Evolutionary conservation across 495 filamentous ascomycete species (phyloP), one percentile per base, ranked within the genome.

Genomic region (Tuber melanosporum): DNA sequence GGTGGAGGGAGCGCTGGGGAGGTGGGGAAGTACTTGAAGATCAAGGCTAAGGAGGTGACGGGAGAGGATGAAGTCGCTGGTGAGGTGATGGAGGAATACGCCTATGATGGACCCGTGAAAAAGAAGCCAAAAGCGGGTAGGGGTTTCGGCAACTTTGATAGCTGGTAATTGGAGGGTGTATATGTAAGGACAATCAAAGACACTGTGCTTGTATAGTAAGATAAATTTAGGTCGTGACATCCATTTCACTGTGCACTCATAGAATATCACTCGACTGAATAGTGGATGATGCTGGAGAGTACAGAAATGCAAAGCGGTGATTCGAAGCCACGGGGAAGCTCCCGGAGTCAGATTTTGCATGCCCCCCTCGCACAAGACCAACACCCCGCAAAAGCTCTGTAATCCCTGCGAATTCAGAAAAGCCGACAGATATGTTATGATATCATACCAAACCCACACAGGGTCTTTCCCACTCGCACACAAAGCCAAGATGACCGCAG

Each of bases 61-160:
- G 74, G 81, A 71, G 87, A 88, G 20, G 88, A 90, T 78, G 90
- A 91, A 78, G 88, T 90, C 62, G 85, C 90, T 41, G 88, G 86
- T 47, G 87, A 87, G 78, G 84, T 88, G 75, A 85, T 85, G 70
- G 90, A 91, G 44, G 87, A 89, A 74, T 87, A 88, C 47, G 88
- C 84, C 43, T 88, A 88, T 78, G 86, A 89, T 76, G 91, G 92
- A 79, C 93, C 92, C 47, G 88, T 86, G 14, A 91, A 89, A 83
- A 97, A 97, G 85, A 97, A 97, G 85, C 80, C 85, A 14, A 97
- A 93, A 83, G 86, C 87, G 6, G 80, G 83, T 3, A 91, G 92
- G 45, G 94, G 94, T 4, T 99, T 98, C 87, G 95, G 95, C 20
- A 95, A 98, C 85, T 98, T 99, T 83, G 92, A 94, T 86, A 86